phyloP scores from a whole-genome alignment of 768 basidiomycete genomes.

The Royoungia palumana region DNA sequence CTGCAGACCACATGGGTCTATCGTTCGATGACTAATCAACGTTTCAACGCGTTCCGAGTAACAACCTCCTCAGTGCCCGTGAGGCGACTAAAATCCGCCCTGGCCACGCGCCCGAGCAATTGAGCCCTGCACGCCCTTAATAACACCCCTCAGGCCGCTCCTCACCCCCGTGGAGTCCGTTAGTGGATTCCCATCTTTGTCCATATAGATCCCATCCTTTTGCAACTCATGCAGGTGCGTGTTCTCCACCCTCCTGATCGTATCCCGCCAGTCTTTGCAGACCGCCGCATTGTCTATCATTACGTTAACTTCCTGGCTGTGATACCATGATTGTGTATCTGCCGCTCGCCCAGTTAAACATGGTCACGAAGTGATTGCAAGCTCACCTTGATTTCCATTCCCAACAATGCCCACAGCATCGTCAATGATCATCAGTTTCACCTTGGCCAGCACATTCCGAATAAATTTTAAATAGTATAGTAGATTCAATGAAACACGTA shows the following conservation, averaged over 20 bases:
- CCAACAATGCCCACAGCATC: constrained; percentile 62
- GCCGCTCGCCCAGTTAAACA: background rate
- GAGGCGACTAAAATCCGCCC: constrained; percentile 34
- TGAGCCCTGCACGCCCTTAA: constrained; percentile 42
- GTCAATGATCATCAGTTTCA: constrained; percentile 68
- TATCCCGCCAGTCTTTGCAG: constrained; percentile 54
- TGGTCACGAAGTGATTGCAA: background rate
- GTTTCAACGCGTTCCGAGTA: background rate
- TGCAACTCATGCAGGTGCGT: constrained; percentile 46
- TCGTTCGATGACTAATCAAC: constrained; percentile 15
- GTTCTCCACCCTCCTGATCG: constrained; percentile 51
- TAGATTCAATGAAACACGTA: constrained; percentile 21
- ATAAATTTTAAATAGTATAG: background rate
- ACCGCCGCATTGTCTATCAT: constrained; percentile 56
- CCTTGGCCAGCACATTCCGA: constrained; percentile 22
- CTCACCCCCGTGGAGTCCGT: constrained; percentile 38
- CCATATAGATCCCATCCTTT: constrained; percentile 57
- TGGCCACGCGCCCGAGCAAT: constrained; percentile 41
- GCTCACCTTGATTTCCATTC: constrained; percentile 63
- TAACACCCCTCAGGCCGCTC: constrained; percentile 36
- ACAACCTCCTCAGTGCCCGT: background rate
- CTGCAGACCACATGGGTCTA: constrained; percentile 6
- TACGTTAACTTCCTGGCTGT: constrained; percentile 67
- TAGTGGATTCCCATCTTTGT: constrained; percentile 41
- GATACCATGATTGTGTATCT: constrained; percentile 71